Percentiles rank a stretch among this genome's conserved stretches.
These are phyloP conservation scores for Houttuynia cordata DNA, from an alignment of 164 flowering plant species.

Conservation along the genomic window DNA sequence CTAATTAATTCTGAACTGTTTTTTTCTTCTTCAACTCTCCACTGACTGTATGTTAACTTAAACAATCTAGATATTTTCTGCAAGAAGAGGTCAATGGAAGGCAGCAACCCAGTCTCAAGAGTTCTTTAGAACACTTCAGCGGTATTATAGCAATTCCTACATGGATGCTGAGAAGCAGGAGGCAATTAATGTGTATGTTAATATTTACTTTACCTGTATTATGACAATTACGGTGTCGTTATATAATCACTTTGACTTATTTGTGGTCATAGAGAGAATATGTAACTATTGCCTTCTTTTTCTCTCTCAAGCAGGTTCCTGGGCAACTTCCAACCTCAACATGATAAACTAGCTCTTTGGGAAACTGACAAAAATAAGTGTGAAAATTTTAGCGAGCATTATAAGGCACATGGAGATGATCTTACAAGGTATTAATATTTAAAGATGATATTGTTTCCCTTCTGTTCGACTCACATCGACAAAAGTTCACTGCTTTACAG, in stretches of 20 bases:
- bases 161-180: conserved; percentile 93
- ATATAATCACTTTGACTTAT: no score
- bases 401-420: conserved; percentile 26
- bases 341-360: conserved; percentile 75
- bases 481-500: no score
- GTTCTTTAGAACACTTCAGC: conserved; percentile 71
- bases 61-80: conserved; percentile 61
- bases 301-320: conserved; percentile 51
- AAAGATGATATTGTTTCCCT: no score
- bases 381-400: conserved; percentile 36
- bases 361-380: conserved; percentile 79
- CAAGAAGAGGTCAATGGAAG: conserved; percentile 89
- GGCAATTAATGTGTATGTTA: conserved; percentile 87
- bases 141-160: conserved; percentile 79
- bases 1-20: background rate
- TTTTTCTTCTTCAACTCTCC: background rate
- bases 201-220: background rate
- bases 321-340: conserved; percentile 85
- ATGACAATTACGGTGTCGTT: no score
- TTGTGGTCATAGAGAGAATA: background rate
- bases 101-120: conserved; percentile 86
- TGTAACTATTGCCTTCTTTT: background rate
- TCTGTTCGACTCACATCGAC: no score
- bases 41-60: background rate
- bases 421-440: conserved; percentile 30